Conservation (phyloP, 805 yeast species). For the Metschnikowia koreensis region DNA sequence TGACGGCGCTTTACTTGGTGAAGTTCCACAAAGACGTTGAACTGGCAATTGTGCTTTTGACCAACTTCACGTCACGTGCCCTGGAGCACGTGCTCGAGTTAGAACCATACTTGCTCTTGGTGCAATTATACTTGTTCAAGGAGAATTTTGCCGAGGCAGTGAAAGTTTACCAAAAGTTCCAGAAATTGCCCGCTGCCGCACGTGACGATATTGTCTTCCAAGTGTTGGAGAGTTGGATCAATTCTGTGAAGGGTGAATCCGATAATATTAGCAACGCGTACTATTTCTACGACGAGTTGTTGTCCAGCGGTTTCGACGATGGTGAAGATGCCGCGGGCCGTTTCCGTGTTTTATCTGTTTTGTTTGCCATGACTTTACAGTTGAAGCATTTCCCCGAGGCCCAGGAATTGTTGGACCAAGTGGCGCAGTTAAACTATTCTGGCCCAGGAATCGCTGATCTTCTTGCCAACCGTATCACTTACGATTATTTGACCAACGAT, state of each 20-base stretch:
- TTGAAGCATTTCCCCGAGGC: slow-evolving; percentile 83
- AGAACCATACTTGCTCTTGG: slow-evolving; percentile 41
- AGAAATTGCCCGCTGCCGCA: slow-evolving; percentile 33
- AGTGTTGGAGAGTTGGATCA: slow-evolving; percentile 71
- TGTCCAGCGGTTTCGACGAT: slow-evolving; percentile 47
- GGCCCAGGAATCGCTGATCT: slow-evolving; percentile 38
- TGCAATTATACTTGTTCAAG: slow-evolving; percentile 39
- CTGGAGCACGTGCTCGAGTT: slow-evolving; percentile 29
- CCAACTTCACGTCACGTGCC: slow-evolving; percentile 22
- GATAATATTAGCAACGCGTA: slow-evolving; percentile 41
- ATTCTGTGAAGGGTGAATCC: slow-evolving; percentile 38
- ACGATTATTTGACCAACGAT: slow-evolving; percentile 46
- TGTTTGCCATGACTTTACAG: slow-evolving; percentile 74
- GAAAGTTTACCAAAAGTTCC: slow-evolving; percentile 31
- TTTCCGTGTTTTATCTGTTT: slow-evolving; percentile 46
- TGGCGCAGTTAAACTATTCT: slow-evolving; percentile 43
- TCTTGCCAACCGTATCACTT: slow-evolving; percentile 64
- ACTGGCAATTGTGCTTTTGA: slow-evolving; percentile 34
- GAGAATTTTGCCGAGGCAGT: slow-evolving; percentile 36
- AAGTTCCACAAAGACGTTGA: slow-evolving; percentile 36
- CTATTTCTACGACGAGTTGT: slow-evolving; percentile 79
- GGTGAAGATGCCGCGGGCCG: slow-evolving; percentile 37
- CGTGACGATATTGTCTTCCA: slow-evolving; percentile 73
- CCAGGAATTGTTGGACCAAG: slow-evolving; percentile 49
- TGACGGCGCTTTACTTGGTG: slow-evolving; percentile 39